phyloP scores from a whole-genome alignment of 495 filamentous ascomycete genomes.

The Friedmanniomyces simplex region DNA sequence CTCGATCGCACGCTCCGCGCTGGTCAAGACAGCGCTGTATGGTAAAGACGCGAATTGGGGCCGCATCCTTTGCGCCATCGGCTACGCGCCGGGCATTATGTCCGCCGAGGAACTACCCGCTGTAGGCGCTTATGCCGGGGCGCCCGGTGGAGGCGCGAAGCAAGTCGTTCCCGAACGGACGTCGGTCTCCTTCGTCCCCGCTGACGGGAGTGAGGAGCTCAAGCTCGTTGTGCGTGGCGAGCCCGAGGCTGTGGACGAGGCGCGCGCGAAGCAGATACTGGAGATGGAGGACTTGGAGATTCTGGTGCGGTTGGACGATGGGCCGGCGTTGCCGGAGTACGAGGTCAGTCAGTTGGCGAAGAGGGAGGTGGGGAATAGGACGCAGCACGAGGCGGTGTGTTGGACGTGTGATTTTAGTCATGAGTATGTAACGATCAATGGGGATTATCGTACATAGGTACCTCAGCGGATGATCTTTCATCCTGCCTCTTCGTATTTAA shows the following conservation, averaged over 20 bases:
- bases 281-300: constrained; percentile 56
- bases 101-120: neutral
- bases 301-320: constrained; percentile 29
- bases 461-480: no score
- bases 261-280: constrained; percentile 72
- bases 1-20: constrained; percentile 82
- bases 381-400: constrained; percentile 57
- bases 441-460: constrained; percentile 68
- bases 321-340: constrained; percentile 19
- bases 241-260: constrained; percentile 86
- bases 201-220: constrained; percentile 68
- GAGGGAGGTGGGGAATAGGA: neutral
- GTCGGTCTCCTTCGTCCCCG: constrained; percentile 83
- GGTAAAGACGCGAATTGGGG: constrained; percentile 98
- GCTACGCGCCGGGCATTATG: constrained; percentile 56
- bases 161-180: constrained; percentile 68
- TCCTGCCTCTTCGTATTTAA: no score
- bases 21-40: constrained; percentile 96
- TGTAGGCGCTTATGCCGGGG: no score
- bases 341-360: neutral
- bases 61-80: constrained; percentile 88
- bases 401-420: constrained; percentile 99
- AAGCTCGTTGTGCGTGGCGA: constrained; percentile 83
- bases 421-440: constrained; percentile 92
- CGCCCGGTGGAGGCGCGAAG: neutral